Conservation (phyloP, 768 basidiomycete genomes). For the Boletus huronensis region DNA sequence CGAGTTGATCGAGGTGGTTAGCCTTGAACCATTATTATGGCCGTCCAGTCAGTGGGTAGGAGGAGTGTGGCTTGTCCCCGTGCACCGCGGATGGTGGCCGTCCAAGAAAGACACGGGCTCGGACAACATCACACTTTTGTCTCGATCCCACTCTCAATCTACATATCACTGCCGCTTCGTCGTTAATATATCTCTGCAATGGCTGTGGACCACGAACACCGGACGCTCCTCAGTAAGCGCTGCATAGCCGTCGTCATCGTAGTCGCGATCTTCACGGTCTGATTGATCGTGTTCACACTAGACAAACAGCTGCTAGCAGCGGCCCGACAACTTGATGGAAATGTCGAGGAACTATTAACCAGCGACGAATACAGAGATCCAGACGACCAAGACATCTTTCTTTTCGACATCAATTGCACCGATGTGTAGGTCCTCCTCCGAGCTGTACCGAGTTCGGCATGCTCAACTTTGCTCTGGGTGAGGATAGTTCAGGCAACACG, state of each 20-base stretch:
- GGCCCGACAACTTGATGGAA: slow-evolving; percentile 23
- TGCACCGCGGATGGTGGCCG: background rate
- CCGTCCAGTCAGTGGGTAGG: background rate
- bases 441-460: background rate
- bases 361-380: slow-evolving; percentile 20
- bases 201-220: slow-evolving; percentile 11
- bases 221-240: slow-evolving; percentile 20
- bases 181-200: slow-evolving; percentile 6
- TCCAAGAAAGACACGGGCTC: background rate
- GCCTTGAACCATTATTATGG: background rate
- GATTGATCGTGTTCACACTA: slow-evolving; percentile 3
- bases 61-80: background rate
- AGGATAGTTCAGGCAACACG: slow-evolving; percentile 28
- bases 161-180: background rate
- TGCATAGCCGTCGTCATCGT: background rate
- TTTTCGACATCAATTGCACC: slow-evolving; percentile 32
- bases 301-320: slow-evolving; percentile 25
- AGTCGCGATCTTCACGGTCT: background rate
- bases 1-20: background rate
- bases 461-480: background rate
- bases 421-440: slow-evolving; percentile 23
- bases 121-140: background rate
- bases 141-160: background rate
- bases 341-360: slow-evolving; percentile 26
- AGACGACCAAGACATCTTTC: slow-evolving; percentile 12